Evolutionary conservation across 177 flowering plant genomes (phyloP), one percentile per base, ranked within the genome.

Genomic region (Vitis hybrid): DNA sequence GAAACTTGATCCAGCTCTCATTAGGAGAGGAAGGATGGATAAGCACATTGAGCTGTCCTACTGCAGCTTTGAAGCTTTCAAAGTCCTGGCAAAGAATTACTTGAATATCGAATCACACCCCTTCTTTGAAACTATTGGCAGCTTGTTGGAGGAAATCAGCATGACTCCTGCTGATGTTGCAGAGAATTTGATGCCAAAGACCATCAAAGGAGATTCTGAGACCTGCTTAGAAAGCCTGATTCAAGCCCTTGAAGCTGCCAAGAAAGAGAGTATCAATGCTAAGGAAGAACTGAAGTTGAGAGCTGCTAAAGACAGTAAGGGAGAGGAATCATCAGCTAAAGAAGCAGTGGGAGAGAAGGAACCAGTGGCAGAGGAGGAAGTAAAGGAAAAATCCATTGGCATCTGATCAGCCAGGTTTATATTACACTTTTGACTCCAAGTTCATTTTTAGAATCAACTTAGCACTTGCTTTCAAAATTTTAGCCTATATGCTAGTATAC

Each of bases 121-220:
- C 1, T 57, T 74, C 62, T 85, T 82, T 61, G 74, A 20, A 1
- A 67, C 3, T 2, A 70, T 84, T 11, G 52, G 48, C 1, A 13
- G 3, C 26, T 48, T 83, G 68, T 59, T 85, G 66, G 72, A 57
- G 51, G 75, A 71, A 22, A 62, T 20, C 0, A 26, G 77, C 0
- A 70, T 85, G 52, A 79, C 83, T 1, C 87, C 87, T 15, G 86
- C 86, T 8, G 87, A 85, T 66, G 86, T 85, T 22, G 84, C 84
- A 0, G 88, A 85, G 75, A 60, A 76, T 50, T 69, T 85, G 81
- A 83, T 83, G 83, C 81, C 83, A 15, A 82, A 78, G 70, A 19
- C 64, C 10, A 29, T 10, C 8, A n/a, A 18, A 1, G 74, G 18
- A 5, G 69, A 65, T 18, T 60, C 64, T 1, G 73, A 53, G 1